These are phyloP conservation scores for Diaporthe batatas DNA, from an alignment of 2,329 filamentous ascomycete genomes.

Conservation along the genomic window DNA sequence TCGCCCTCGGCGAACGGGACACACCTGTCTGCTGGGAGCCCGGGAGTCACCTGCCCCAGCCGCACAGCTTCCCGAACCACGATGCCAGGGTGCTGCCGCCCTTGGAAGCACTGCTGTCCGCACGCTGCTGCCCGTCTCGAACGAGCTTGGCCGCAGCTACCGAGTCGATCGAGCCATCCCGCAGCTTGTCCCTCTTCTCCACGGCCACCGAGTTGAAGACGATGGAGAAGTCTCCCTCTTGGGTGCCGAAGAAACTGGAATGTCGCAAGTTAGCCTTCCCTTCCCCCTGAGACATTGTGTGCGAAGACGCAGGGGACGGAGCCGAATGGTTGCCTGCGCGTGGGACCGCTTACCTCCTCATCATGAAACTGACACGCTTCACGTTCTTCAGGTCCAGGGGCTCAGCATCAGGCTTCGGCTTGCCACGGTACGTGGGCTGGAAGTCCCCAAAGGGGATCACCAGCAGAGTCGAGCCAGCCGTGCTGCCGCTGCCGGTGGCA, in stretches of 20 bases:
- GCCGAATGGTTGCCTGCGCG: neutral
- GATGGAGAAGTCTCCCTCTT: conserved; percentile 77
- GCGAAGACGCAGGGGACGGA: neutral
- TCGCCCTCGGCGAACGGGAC: neutral
- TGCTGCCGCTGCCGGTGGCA: conserved; percentile 34
- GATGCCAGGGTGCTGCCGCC: neutral
- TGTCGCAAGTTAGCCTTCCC: neutral
- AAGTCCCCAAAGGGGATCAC: conserved; percentile 75
- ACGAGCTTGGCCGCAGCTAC: neutral
- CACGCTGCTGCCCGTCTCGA: neutral
- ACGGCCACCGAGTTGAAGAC: conserved; percentile 65
- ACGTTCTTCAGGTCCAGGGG: conserved; percentile 71
- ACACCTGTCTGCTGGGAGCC: neutral
- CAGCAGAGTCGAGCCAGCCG: conserved; percentile 55
- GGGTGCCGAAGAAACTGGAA: conserved; percentile 80
- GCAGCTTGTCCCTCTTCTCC: conserved; percentile 2
- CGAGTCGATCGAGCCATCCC: neutral
- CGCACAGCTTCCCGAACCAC: conserved; percentile 31
- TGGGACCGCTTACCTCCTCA: conserved; percentile 73
- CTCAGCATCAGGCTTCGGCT: conserved; percentile 69
- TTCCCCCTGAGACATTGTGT: too few species aligned
- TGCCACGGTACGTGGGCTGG: conserved; percentile 80
- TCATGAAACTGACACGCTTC: conserved; percentile 81
- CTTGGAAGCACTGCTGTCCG: neutral
- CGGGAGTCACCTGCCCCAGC: conserved; percentile 31